Evolutionary conservation across 2,329 filamentous ascomycete genomes (phyloP).

Genomic region (Camillea tinctor): DNA sequence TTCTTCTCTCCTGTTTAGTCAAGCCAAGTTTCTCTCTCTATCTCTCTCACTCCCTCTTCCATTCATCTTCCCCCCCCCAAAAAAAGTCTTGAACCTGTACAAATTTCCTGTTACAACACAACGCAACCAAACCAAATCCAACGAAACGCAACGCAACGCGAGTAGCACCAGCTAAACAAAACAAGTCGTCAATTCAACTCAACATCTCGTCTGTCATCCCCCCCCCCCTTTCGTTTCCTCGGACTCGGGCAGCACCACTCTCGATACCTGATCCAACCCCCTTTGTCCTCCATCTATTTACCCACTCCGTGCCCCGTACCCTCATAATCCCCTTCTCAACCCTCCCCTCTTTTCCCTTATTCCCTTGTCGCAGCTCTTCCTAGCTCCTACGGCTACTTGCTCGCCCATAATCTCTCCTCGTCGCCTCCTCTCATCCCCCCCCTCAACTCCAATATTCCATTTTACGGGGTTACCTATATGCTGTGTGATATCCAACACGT

Average conservation of each 20-base stretch:
- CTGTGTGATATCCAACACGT: not conserved
- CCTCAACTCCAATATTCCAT: constrained; percentile 3
- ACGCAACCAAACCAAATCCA: too few species aligned
- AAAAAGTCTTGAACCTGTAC: too few species aligned
- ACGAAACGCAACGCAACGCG: too few species aligned
- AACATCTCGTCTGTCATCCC: not conserved
- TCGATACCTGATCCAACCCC: constrained; percentile 4
- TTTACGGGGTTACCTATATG: constrained; percentile 15
- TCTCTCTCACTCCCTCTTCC: not conserved
- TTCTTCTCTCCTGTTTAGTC: too few species aligned
- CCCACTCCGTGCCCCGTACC: constrained; percentile 2
- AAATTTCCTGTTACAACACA: too few species aligned
- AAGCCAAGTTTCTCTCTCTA: not conserved
- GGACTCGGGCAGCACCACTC: constrained; percentile 9
- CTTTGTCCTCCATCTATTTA: constrained; percentile 16
- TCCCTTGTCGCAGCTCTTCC: constrained; percentile 20
- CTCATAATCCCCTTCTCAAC: constrained; percentile 9
- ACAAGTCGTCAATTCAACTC: not conserved
- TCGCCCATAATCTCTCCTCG: constrained; percentile 8
- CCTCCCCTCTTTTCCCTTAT: constrained; percentile 7
- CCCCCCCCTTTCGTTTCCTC: constrained; percentile 7
- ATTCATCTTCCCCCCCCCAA: too few species aligned
- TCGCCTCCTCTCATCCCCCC: not conserved
- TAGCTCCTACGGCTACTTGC: constrained; percentile 16
- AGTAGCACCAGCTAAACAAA: not conserved